Evolutionary conservation across 2,329 filamentous ascomycete genomes (phyloP).

Genomic region (Claviceps africana): DNA sequence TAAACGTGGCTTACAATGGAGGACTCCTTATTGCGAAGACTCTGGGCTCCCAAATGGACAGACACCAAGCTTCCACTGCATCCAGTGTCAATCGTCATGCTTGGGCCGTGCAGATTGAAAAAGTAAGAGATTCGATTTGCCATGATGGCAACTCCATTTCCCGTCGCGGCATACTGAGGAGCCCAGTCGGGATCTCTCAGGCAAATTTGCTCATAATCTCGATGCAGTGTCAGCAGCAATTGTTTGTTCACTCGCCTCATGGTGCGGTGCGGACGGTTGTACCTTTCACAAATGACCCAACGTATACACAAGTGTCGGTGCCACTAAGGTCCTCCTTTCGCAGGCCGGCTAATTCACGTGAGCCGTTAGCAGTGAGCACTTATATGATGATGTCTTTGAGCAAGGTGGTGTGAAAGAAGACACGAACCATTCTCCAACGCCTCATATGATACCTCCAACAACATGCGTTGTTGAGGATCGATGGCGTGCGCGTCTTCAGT

Average conservation of each 20-base stretch:
- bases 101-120: conserved; percentile 40
- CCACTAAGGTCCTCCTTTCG: conserved; percentile 28
- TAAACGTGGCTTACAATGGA: conserved; percentile 18
- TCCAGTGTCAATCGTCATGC: conserved; percentile 44
- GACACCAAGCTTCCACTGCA: conserved; percentile 43
- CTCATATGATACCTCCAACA: conserved; percentile 37
- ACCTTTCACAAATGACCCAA: conserved; percentile 38
- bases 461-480: conserved; percentile 38
- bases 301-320: conserved; percentile 32
- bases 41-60: conserved; percentile 38
- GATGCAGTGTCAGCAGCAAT: background rate
- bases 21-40: conserved; percentile 30
- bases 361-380: background rate
- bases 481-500: conserved; percentile 37
- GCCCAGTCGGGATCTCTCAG: conserved; percentile 34
- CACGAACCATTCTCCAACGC: conserved; percentile 33
- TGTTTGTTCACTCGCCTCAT: background rate
- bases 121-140: conserved; percentile 42
- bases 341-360: conserved; percentile 24
- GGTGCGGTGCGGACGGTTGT: background rate
- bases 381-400: background rate
- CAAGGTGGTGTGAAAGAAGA: background rate
- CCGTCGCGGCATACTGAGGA: conserved; percentile 38
- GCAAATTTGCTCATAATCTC: conserved; percentile 37
- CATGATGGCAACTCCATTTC: conserved; percentile 38